These are phyloP conservation scores for Diaporthe citriasiana DNA, from an alignment of 2,329 filamentous ascomycete genomes.

Conservation along the genomic window DNA sequence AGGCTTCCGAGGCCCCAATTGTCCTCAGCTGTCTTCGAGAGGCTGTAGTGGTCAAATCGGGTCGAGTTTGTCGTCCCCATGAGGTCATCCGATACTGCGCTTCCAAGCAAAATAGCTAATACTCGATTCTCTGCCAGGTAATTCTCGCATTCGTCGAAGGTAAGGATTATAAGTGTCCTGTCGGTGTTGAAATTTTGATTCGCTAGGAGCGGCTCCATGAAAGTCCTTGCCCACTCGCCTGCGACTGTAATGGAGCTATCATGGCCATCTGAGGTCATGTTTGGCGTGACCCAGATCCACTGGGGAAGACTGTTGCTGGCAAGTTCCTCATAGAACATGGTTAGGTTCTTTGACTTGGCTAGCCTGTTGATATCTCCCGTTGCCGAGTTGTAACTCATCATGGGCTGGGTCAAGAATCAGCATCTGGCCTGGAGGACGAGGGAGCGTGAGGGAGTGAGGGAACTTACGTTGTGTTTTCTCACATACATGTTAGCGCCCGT, in stretches of 20 bases:
- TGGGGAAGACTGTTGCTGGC: conserved; percentile 48
- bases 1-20: conserved; percentile 49
- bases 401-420: conserved; percentile 42
- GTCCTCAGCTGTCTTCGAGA: conserved; percentile 49
- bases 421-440: not conserved
- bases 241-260: conserved; percentile 49
- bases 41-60: conserved; percentile 48
- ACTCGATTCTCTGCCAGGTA: conserved; percentile 47
- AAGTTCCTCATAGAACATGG: conserved; percentile 49
- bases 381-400: conserved; percentile 52
- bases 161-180: conserved; percentile 50
- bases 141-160: conserved; percentile 50
- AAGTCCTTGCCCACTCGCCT: conserved; percentile 48
- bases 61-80: conserved; percentile 47
- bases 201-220: conserved; percentile 48
- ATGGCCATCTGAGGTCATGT: conserved; percentile 53
- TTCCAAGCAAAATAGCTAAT: conserved; percentile 47
- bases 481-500: conserved; percentile 73
- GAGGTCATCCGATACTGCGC: conserved; percentile 44
- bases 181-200: conserved; percentile 54
- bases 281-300: conserved; percentile 61
- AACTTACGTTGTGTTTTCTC: conserved; percentile 72
- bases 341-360: conserved; percentile 52
- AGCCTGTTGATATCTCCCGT: conserved; percentile 48
- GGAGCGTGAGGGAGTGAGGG: no score